phyloP scores from a whole-genome alignment of 768 basidiomycete genomes.

The Mycena latifolia region DNA sequence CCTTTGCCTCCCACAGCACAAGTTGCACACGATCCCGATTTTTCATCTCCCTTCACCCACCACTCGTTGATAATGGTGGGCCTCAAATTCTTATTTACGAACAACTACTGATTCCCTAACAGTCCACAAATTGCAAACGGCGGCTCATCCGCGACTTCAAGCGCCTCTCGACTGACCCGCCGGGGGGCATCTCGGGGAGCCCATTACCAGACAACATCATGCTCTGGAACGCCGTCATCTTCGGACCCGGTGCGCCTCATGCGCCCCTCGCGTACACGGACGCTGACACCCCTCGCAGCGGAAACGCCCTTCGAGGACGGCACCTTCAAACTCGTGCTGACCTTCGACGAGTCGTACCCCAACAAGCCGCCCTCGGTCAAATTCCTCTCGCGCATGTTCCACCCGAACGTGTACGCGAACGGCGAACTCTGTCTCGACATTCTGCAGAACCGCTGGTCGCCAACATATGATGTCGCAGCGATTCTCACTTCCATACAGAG shows the following conservation, averaged over 20 bases:
- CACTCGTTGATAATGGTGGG: constrained; percentile 11
- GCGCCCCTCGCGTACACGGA: not conserved
- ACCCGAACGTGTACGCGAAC: constrained; percentile 98
- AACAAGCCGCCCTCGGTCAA: constrained; percentile 99
- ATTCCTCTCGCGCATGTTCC: constrained; percentile 98
- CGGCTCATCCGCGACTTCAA: constrained; percentile 99
- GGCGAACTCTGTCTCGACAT: constrained; percentile 99
- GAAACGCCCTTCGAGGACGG: constrained; percentile 99
- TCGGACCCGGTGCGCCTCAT: constrained; percentile 86
- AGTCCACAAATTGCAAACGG: constrained; percentile 96
- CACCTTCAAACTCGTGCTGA: constrained; percentile 95
- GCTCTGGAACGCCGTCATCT: constrained; percentile 99
- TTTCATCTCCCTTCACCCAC: constrained; percentile 5
- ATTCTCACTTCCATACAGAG: constrained; percentile 98
- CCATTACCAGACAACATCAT: constrained; percentile 99
- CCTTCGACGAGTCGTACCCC: constrained; percentile 98
- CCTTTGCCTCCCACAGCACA: not conserved
- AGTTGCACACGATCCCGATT: constrained; percentile 2
- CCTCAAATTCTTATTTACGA: not conserved
- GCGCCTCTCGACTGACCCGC: constrained; percentile 93
- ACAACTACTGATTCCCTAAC: not conserved
- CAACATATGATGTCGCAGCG: constrained; percentile 98
- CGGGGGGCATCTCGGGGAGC: constrained; percentile 95
- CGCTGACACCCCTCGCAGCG: constrained; percentile 59
- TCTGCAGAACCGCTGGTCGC: constrained; percentile 98